Evolutionary conservation across 2,329 filamentous ascomycete species (phyloP), one percentile per base, ranked within the genome.

Genomic region (Neopestalotiopsis sp.): DNA sequence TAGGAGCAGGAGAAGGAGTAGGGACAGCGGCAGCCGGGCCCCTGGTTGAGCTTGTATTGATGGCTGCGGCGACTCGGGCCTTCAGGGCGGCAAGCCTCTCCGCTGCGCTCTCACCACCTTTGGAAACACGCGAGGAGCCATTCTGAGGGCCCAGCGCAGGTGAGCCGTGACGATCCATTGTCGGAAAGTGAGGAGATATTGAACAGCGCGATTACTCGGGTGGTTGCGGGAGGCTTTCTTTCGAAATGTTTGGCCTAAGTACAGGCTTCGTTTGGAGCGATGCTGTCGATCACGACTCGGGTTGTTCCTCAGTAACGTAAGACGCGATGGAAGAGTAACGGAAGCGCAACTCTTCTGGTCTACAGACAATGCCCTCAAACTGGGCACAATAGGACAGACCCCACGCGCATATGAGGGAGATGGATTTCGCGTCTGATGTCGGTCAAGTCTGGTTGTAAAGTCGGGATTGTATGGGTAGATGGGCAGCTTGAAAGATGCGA

Each of bases 61-160:
- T 92, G 66, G 93, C 92, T 64, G 92, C 92, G 62, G 92, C 92
- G 13, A 96, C 92, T 74, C 93, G 88, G 30, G 93, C 93, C 79
- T 92, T 95, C 77, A 97, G 87, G 58, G 92, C 91, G 62, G 93
- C 94, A 72, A 95, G 85, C 72, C 89, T 86, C 80, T 94, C 86
- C 76, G 91, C 86, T 71, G 88, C 84, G 20, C 87, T 86, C 72
- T 89, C 83, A 61, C 85, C 75, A 28, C 61, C 61, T 74, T 90
- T 86, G 76, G 88, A 85, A 40, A 90, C 80, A 70, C 87, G 83
- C 30, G 86, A 87, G 5, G 84, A 79, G 57, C 80, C 76, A 74
- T 86, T 86, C 61, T 86, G 86, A 69, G 88, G 87, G 34, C 84
- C 86, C n/a, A 90, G 82, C 67, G 87, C 84, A 17, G 84, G 81